Conservation (phyloP, 257 asterid species). For the Oldenlandia corymbosa region DNA sequence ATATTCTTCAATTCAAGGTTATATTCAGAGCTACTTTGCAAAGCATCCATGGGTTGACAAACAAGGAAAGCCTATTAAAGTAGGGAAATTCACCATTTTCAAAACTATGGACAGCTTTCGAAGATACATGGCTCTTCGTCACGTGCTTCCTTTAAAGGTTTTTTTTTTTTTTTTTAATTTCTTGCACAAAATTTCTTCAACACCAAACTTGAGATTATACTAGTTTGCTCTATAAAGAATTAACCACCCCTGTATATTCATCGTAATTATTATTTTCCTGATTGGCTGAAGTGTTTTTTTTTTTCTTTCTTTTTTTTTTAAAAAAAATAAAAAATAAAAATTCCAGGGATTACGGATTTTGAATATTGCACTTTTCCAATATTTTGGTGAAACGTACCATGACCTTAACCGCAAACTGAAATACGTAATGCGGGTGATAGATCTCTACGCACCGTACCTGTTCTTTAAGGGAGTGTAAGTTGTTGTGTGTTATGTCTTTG, state of each 20-base stretch:
- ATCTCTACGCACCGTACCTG: conserved; percentile 73
- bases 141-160: conserved; percentile 82
- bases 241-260: too few relatives aligned
- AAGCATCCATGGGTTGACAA: conserved; percentile 73
- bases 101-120: conserved; percentile 58
- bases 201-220: too few relatives aligned
- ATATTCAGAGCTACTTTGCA: conserved; percentile 40
- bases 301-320: too few relatives aligned
- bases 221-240: too few relatives aligned
- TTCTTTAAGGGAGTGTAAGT: conserved; percentile 88
- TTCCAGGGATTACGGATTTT: conserved; percentile 63
- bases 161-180: background rate
- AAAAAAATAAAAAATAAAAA: too few relatives aligned
- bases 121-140: conserved; percentile 53
- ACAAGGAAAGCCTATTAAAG: conserved; percentile 60
- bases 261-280: too few relatives aligned
- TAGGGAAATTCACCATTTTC: conserved; percentile 52
- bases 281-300: too few relatives aligned
- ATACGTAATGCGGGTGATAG: conserved; percentile 51
- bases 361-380: conserved; percentile 61
- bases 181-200: too few relatives aligned
- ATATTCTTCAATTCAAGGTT: conserved; percentile 34
- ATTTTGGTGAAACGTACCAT: conserved; percentile 44
- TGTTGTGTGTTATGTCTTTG: too few relatives aligned
- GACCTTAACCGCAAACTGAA: conserved; percentile 53